A percentile compares a stretch with the other conserved stretches of the same genome.
Conservation (phyloP, 345 rosid genomes). For the Murraya koenigii region DNA sequence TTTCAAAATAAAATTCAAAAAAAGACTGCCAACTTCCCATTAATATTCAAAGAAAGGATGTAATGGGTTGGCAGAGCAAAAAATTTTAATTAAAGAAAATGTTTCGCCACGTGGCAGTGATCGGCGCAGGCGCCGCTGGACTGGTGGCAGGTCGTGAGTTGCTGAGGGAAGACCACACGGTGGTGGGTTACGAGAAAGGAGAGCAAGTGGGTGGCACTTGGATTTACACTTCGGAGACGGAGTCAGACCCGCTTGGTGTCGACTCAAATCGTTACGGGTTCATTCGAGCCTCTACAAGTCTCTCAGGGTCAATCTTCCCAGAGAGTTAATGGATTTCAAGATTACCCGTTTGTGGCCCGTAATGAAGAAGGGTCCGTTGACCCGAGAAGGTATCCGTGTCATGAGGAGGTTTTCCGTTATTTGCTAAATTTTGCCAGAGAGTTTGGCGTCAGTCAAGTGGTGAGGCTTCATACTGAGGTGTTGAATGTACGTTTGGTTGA, state of each 20-base stretch:
- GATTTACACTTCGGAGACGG: constrained; percentile 57
- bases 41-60: too few species aligned
- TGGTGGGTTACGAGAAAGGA: constrained; percentile 70
- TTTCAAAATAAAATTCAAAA: too few species aligned
- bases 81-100: background rate
- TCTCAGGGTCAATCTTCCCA: constrained; percentile 81
- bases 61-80: too few species aligned
- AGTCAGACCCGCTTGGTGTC: constrained; percentile 61
- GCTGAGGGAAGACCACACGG: constrained; percentile 68
- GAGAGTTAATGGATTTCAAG: constrained; percentile 75
- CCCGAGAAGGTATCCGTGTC: constrained; percentile 69
- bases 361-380: constrained; percentile 33
- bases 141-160: constrained; percentile 74
- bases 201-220: constrained; percentile 70
- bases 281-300: constrained; percentile 76
- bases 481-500: constrained; percentile 32
- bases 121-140: constrained; percentile 94
- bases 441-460: constrained; percentile 56
- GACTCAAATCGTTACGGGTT: constrained; percentile 52
- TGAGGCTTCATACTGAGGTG: constrained; percentile 59
- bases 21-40: too few species aligned
- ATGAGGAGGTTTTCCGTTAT: constrained; percentile 59
- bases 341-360: constrained; percentile 54
- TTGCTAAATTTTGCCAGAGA: constrained; percentile 56
- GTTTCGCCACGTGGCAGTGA: constrained; percentile 68